Evolutionary conservation across 2,329 filamentous ascomycete species (phyloP).

Genomic region (Amauroascus niger): DNA sequence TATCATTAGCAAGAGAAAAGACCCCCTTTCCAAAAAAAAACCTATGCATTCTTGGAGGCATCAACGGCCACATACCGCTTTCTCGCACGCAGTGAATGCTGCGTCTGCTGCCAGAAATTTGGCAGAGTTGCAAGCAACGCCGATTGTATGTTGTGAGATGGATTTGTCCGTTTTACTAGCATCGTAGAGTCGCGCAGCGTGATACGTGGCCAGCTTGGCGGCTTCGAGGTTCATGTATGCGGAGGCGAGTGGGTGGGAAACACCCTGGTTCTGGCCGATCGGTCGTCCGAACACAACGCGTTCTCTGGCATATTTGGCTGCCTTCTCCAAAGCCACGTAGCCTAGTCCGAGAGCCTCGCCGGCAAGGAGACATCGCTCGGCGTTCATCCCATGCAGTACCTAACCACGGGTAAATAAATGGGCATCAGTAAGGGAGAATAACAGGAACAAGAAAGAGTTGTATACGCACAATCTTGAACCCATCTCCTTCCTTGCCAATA

Average conservation of each 20-base stretch:
- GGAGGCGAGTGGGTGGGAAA: slow-evolving; percentile 49
- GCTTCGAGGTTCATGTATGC: slow-evolving; percentile 54
- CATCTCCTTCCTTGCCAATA: slow-evolving; percentile 62
- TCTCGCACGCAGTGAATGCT: slow-evolving; percentile 51
- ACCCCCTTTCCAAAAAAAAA: neutral
- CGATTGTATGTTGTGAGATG: slow-evolving; percentile 48
- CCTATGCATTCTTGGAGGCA: neutral
- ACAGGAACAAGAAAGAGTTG: neutral
- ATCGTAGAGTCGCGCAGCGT: slow-evolving; percentile 51
- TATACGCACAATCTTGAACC: slow-evolving; percentile 56
- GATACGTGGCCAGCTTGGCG: slow-evolving; percentile 52
- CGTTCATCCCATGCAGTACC: slow-evolving; percentile 69
- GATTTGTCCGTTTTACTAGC: slow-evolving; percentile 43
- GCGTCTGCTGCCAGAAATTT: slow-evolving; percentile 54
- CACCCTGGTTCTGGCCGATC: slow-evolving; percentile 52
- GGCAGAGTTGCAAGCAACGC: slow-evolving; percentile 49
- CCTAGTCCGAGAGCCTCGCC: slow-evolving; percentile 73
- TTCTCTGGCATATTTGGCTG: slow-evolving; percentile 56
- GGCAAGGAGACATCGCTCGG: slow-evolving; percentile 63
- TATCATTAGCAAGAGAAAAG: neutral
- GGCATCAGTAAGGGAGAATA: neutral
- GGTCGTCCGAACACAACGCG: slow-evolving; percentile 51
- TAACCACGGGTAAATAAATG: slow-evolving; percentile 14
- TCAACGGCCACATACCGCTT: slow-evolving; percentile 53
- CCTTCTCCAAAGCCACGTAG: slow-evolving; percentile 58